A percentile compares a stretch with the other conserved stretches of the same genome.
Conservation (phyloP, 148 eudicot species). For the Amaranthus cruentus region DNA sequence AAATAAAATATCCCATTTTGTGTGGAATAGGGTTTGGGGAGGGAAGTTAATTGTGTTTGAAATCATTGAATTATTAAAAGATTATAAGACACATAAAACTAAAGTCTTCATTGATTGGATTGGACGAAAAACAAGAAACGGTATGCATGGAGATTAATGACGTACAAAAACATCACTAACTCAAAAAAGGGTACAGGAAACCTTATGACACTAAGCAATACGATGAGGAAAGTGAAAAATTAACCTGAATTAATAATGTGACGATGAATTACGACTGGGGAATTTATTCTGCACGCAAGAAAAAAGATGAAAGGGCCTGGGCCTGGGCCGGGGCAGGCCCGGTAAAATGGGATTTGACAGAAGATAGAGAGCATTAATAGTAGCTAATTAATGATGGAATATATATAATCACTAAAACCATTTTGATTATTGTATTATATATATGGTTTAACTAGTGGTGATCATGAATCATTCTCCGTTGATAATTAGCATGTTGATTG, state of each 20-base stretch:
- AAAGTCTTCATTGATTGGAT: no score
- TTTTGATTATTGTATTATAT: background rate
- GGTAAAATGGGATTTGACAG: constrained; percentile 41
- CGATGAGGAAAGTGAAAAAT: background rate
- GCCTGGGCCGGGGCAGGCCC: no score
- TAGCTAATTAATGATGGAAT: background rate
- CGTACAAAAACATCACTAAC: background rate
- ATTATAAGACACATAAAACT: no score
- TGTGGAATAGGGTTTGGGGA: no score
- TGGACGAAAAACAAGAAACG: no score
- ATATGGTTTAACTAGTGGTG: background rate
- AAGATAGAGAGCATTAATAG: constrained; percentile 65
- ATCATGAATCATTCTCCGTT: background rate
- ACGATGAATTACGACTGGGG: background rate
- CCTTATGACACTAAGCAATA: no score
- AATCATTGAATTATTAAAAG: no score
- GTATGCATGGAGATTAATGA: background rate
- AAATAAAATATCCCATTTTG: no score
- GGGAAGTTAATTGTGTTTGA: no score
- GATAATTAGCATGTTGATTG: no score
- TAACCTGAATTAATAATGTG: background rate
- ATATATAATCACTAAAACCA: background rate
- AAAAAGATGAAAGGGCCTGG: background rate
- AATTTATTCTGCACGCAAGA: background rate
- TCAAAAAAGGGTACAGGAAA: no score